phyloP scores from a whole-genome alignment of 176 grass and related monocot genomes.

The Sorghum bicolor region Sorghum_bicolor_NCBIv3 NC_012879.2:15776501-15777000 shows the following conservation, averaged over 20 bases:
- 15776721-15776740: conserved; percentile 40
- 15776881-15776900: conserved; percentile 57
- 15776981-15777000: conserved; percentile 70
- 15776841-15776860: conserved; percentile 58
- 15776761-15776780: conserved; percentile 5
- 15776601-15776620: conserved; percentile 73
- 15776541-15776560: conserved; percentile 29
- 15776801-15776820: conserved; percentile 32
- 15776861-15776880: conserved; percentile 59
- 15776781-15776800: conserved; percentile 63
- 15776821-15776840: conserved; percentile 68
- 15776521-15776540: conserved; percentile 49
- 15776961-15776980: conserved; percentile 39
- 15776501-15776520: conserved; percentile 73
- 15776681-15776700: conserved; percentile 40
- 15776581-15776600: conserved; percentile 62
- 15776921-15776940: conserved; percentile 72
- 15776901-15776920: conserved; percentile 62
- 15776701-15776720: conserved; percentile 42
- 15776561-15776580: conserved; percentile 49
- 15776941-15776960: conserved; percentile 63
- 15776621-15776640: conserved; percentile 86
- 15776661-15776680: conserved; percentile 37
- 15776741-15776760: conserved; percentile 56
- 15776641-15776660: conserved; percentile 50